phyloP scores from a whole-genome alignment of 768 basidiomycete species.

The Termitomyces sp. region DNA sequence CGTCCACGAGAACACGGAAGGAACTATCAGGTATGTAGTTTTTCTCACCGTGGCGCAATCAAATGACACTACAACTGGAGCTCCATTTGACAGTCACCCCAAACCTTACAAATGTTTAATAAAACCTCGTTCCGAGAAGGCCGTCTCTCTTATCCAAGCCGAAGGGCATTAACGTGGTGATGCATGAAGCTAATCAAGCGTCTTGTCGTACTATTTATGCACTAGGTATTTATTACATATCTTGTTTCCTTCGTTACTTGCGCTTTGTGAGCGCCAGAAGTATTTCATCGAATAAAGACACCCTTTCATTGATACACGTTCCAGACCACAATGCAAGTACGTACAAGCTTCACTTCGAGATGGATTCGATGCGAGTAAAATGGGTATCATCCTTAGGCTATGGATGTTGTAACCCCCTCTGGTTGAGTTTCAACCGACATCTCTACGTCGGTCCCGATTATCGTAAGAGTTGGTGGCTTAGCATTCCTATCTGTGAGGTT shows the following conservation, averaged over 20 bases:
- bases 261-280: conserved; percentile 20
- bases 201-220: conserved; percentile 4
- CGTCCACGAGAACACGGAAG: conserved; percentile 54
- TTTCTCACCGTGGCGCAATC: neutral
- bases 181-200: neutral
- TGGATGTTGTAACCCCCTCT: neutral
- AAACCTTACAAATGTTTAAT: conserved; percentile 61
- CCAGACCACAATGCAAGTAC: conserved; percentile 5
- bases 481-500: conserved; percentile 2
- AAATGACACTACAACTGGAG: neutral
- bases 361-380: neutral
- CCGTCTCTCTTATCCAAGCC: conserved; percentile 50
- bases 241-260: conserved; percentile 29
- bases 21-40: conserved; percentile 56
- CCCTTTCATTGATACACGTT: conserved; percentile 8
- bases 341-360: neutral
- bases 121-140: conserved; percentile 59
- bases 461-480: conserved; percentile 6
- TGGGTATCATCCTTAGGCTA: neutral
- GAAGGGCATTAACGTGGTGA: conserved; percentile 28
- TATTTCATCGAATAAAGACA: conserved; percentile 19
- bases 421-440: conserved; percentile 17
- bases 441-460: conserved; percentile 17
- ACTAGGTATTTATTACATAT: conserved; percentile 34
- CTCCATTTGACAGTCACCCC: conserved; percentile 45